These are phyloP conservation scores for Phytophthora macrochlamydospora DNA, from an alignment of 352 stramenopile species.

Conservation along the genomic window DNA sequence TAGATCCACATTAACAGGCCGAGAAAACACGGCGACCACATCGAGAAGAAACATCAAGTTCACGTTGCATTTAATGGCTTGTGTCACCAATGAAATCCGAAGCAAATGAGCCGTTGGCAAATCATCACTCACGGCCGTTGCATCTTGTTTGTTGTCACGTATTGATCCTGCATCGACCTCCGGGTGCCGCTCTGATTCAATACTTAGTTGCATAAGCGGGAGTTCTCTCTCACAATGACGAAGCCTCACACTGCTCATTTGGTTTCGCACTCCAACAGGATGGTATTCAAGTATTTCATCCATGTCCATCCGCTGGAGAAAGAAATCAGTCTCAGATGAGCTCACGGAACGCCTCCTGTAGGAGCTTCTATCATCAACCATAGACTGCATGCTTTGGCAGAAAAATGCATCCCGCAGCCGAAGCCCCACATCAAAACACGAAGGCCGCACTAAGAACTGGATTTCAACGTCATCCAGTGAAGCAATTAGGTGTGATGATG, in stretches of 20 bases:
- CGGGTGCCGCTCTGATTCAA: conserved; percentile 51
- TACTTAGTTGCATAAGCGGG: conserved; percentile 67
- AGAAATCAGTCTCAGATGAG: conserved; percentile 46
- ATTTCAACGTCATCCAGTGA: conserved; percentile 73
- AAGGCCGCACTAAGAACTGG: conserved; percentile 70
- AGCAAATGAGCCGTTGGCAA: conserved; percentile 39
- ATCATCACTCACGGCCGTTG: conserved; percentile 8
- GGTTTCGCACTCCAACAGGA: conserved; percentile 49
- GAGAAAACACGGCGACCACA: conserved; percentile 71
- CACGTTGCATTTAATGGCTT: conserved; percentile 82
- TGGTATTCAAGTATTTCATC: conserved; percentile 73
- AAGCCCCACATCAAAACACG: conserved; percentile 69
- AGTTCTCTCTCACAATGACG: conserved; percentile 70
- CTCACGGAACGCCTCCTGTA: conserved; percentile 25
- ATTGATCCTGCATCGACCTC: conserved; percentile 18
- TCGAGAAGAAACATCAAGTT: conserved; percentile 78
- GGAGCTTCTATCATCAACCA: conserved; percentile 11
- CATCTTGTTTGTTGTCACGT: conserved; percentile 23
- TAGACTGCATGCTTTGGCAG: conserved; percentile 35
- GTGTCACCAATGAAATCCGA: conserved; percentile 69
- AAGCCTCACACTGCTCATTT: conserved; percentile 82
- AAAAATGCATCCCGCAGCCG: conserved; percentile 78
- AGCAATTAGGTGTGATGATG: conserved; percentile 41
- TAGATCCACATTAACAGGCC: conserved; percentile 78
- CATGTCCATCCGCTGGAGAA: conserved; percentile 82